These are phyloP conservation scores for Hypericum androsaemum DNA, from an alignment of 345 rosid genomes.

Conservation along the genomic window DNA sequence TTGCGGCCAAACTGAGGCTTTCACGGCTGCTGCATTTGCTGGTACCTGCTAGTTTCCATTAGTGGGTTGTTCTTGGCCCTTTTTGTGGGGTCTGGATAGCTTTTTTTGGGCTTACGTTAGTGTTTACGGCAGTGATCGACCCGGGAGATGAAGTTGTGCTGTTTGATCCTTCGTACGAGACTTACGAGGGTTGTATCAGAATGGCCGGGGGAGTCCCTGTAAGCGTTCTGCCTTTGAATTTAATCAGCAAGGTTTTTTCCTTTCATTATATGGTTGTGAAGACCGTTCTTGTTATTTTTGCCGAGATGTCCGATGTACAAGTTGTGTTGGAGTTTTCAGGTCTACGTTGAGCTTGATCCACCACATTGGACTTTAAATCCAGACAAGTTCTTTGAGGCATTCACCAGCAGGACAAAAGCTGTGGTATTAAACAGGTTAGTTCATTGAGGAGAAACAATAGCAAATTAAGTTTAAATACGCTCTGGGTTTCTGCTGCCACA, in stretches of 20 bases:
- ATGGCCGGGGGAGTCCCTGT: constrained; percentile 56
- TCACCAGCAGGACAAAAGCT: constrained; percentile 41
- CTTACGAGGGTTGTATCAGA: constrained; percentile 38
- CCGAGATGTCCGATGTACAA: neutral
- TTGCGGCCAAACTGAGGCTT: constrained; percentile 66
- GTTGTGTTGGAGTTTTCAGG: constrained; percentile 23
- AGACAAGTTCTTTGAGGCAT: constrained; percentile 32
- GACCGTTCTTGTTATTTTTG: neutral
- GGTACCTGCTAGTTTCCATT: constrained; percentile 14
- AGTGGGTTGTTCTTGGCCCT: neutral
- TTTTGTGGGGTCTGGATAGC: neutral
- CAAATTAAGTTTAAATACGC: too few relatives aligned
- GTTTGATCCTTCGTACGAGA: constrained; percentile 50
- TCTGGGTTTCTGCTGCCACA: too few relatives aligned
- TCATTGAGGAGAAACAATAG: neutral
- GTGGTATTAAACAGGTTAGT: constrained; percentile 44
- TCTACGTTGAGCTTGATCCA: constrained; percentile 43
- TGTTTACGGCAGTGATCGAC: constrained; percentile 29
- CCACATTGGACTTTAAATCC: constrained; percentile 44
- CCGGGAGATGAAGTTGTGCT: constrained; percentile 52
- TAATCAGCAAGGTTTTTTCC: neutral
- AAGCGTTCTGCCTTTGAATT: constrained; percentile 6
- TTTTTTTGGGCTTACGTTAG: neutral
- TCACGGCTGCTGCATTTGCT: constrained; percentile 46
- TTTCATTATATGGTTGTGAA: neutral